Evolutionary conservation across 2,329 filamentous ascomycete species (phyloP).

Genomic region (Pseudogymnoascus sp.): DNA sequence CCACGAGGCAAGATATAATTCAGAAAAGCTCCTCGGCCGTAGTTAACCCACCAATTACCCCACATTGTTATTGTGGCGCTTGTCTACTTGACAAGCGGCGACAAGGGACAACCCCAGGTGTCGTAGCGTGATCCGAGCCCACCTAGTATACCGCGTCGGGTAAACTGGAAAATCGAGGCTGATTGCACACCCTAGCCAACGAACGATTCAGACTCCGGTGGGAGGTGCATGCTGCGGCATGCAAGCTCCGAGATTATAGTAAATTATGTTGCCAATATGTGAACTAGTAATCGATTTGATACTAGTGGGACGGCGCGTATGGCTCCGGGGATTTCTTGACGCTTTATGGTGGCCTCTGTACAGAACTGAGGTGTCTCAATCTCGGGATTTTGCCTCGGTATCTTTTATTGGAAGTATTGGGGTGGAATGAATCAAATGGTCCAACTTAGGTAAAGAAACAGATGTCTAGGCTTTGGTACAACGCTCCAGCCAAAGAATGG

Average conservation of each 20-base stretch:
- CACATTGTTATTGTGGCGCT: slow-evolving; percentile 1
- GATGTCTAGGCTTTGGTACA: slow-evolving; percentile 23
- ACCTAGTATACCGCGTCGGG: background rate
- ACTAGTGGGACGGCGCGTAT: background rate
- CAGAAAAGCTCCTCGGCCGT: background rate
- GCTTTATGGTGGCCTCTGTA: background rate
- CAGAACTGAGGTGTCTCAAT: background rate
- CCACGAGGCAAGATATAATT: background rate
- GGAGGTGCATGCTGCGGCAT: background rate
- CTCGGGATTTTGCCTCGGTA: background rate
- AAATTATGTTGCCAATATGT: background rate
- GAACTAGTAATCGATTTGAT: background rate
- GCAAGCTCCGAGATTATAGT: background rate
- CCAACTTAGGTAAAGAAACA: background rate
- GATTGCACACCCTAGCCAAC: background rate
- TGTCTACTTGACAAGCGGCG: background rate
- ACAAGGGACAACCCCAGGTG: background rate
- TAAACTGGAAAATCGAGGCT: background rate
- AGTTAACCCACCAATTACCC: slow-evolving; percentile 9
- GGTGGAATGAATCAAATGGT: background rate
- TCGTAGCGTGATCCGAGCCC: background rate
- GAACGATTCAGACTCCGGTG: background rate
- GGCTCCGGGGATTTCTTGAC: background rate
- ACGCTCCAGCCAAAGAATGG: slow-evolving; percentile 28
- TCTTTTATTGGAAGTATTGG: background rate